Conservation (phyloP, 495 filamentous ascomycete genomes). For the Immersiella caudata region DNA sequence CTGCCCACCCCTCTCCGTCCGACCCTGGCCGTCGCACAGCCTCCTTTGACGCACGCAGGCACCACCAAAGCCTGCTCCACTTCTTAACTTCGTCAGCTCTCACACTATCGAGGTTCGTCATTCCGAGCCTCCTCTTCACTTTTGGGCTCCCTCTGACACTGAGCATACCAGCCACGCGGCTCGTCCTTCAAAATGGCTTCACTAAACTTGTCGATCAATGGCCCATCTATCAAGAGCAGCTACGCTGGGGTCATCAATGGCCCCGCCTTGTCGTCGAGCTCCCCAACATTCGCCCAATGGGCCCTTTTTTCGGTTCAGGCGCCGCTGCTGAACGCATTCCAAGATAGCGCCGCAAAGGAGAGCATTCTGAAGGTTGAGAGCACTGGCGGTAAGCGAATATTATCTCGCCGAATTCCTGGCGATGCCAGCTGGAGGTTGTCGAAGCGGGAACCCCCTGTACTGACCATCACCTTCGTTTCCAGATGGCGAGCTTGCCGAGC, state of each 20-base stretch:
- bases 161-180: not conserved
- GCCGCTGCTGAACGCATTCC: conserved; percentile 87
- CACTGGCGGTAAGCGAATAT: conserved; percentile 69
- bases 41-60: not conserved
- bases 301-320: conserved; percentile 89
- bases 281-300: conserved; percentile 68
- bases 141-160: not conserved
- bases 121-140: not conserved
- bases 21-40: not conserved
- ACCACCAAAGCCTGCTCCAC: not conserved
- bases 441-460: not conserved
- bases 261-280: conserved; percentile 62
- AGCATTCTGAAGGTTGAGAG: conserved; percentile 92
- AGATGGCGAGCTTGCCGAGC: conserved; percentile 93
- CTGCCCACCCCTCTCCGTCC: not conserved
- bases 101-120: not conserved
- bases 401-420: not conserved
- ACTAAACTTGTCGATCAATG: conserved; percentile 87
- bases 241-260: conserved; percentile 87
- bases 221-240: conserved; percentile 87
- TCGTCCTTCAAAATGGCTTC: conserved; percentile 68
- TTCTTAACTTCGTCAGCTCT: conserved; percentile 2
- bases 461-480: conserved; percentile 18
- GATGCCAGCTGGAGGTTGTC: not conserved
- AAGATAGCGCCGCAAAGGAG: conserved; percentile 81